A percentile compares a stretch with the other conserved stretches of the same genome.
These are phyloP conservation scores for Bryoerythrophyllum caledonicum DNA, from an alignment of 225 moss, liverwort and hornwort species.

Conservation along the genomic window DNA sequence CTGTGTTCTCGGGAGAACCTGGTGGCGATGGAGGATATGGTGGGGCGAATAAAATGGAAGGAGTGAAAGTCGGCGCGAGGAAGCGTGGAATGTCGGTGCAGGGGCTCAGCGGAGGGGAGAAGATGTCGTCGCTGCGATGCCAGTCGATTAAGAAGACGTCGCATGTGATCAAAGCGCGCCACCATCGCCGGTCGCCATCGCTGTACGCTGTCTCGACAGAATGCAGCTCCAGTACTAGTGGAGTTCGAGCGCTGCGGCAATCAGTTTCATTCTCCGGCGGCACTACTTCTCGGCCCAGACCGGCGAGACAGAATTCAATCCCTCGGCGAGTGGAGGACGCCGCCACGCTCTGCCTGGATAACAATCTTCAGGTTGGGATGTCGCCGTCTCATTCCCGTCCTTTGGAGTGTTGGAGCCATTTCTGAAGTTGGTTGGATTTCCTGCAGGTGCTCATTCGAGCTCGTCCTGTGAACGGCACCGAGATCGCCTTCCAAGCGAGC, in stretches of 20 bases:
- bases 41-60: background rate
- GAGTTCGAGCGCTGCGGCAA: conserved; percentile 20
- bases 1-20: background rate
- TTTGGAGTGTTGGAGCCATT: too few species aligned
- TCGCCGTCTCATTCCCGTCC: too few species aligned
- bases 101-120: background rate
- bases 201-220: background rate
- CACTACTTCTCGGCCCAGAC: conserved; percentile 19
- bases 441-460: conserved; percentile 78
- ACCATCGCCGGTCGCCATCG: conserved; percentile 19
- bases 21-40: background rate
- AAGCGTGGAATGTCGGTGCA: conserved; percentile 11
- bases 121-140: background rate
- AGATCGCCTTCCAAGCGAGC: conserved; percentile 52
- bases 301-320: conserved; percentile 24
- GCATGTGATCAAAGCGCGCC: too few species aligned
- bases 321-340: conserved; percentile 39
- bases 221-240: background rate
- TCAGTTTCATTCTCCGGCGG: conserved; percentile 34
- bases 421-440: background rate
- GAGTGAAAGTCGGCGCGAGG: background rate
- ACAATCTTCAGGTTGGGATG: conserved; percentile 60
- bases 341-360: conserved; percentile 48
- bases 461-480: conserved; percentile 65
- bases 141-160: conserved; percentile 17